Conservation (phyloP, 192 early-diverging fungal genomes). For the Podila clonocystis region DNA sequence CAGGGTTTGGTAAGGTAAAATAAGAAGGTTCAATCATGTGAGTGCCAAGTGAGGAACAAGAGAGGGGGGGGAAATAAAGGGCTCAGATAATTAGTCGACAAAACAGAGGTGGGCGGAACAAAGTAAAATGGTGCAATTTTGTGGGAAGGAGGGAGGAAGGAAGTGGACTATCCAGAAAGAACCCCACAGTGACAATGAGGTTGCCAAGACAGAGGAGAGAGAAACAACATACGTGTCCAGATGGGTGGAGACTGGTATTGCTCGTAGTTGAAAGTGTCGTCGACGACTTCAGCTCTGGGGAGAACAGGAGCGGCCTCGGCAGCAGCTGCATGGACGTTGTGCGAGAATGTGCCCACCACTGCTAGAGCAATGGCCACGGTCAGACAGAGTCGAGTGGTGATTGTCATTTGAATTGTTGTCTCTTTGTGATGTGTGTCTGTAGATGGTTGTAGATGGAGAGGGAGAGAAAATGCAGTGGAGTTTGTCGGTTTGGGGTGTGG, state of each 20-base stretch:
- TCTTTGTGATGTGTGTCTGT: neutral
- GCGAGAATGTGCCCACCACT: neutral
- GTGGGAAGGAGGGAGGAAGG: neutral
- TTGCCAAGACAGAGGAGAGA: neutral
- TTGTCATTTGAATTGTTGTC: constrained; percentile 1
- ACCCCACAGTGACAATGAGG: neutral
- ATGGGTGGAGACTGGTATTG: constrained; percentile 34
- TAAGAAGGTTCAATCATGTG: neutral
- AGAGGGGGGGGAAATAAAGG: neutral
- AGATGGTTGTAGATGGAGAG: neutral
- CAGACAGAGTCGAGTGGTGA: neutral
- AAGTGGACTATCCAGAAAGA: no score
- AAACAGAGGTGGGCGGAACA: neutral
- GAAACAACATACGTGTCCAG: constrained; percentile 28
- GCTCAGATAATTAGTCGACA: neutral
- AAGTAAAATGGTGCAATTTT: neutral
- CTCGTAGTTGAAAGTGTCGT: constrained; percentile 8
- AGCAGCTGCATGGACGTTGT: neutral
- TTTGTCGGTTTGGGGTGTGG: no score
- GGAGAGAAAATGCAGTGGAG: no score
- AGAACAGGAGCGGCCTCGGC: neutral
- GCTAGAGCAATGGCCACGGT: constrained; percentile 3
- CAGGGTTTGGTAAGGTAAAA: neutral
- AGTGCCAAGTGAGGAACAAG: neutral
- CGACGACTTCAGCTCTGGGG: neutral